Evolutionary conservation across 176 grass and related monocot genomes (phyloP).

Genomic region (Oropetium thomaeum): DNA sequence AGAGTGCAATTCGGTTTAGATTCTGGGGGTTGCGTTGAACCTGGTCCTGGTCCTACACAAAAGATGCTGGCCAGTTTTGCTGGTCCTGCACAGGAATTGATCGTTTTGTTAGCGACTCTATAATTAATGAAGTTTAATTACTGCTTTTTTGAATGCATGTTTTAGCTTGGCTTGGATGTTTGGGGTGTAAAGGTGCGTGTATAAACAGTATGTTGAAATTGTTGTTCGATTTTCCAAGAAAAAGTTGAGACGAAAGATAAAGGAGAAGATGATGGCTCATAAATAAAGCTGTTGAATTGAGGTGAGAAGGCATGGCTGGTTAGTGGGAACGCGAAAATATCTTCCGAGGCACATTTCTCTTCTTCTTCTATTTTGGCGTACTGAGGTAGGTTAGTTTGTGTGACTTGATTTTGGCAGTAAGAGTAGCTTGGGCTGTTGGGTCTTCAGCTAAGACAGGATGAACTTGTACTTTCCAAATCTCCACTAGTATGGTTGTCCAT

Average conservation of each 20-base stretch:
- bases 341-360: not conserved
- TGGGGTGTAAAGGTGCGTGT: not conserved
- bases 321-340: conserved; percentile 23
- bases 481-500: not conserved
- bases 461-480: not conserved
- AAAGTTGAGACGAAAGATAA: not conserved
- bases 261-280: not conserved
- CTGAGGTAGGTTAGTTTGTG: not conserved
- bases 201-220: not conserved
- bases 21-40: not conserved
- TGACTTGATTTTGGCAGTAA: not conserved
- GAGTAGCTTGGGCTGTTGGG: not conserved
- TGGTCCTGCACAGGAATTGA: not conserved
- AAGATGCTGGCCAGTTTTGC: not conserved
- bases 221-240: not conserved
- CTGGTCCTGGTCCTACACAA: not conserved
- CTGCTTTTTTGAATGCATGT: not conserved
- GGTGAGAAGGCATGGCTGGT: not conserved
- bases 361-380: not conserved
- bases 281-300: conserved; percentile 5
- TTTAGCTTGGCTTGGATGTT: not conserved
- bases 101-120: not conserved
- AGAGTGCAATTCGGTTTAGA: not conserved
- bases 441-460: not conserved
- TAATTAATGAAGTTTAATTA: not conserved